Conservation (phyloP, 768 basidiomycete species). For the Mycena galericulata region DNA sequence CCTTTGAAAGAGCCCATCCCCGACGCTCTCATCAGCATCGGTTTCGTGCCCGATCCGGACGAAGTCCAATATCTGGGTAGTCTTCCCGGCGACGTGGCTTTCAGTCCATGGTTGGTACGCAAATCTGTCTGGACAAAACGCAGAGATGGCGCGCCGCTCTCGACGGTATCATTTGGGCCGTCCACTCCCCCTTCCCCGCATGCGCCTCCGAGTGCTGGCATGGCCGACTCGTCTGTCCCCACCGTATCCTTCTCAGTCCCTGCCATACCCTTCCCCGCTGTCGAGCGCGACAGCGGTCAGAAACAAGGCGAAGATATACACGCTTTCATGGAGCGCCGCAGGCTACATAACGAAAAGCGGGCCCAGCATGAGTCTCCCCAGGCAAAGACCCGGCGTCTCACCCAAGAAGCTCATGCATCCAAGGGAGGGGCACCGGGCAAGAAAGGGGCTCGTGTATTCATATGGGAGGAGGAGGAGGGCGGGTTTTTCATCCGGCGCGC, state of each 20-base stretch:
- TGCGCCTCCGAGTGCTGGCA: not conserved
- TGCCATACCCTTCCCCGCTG: constrained; percentile 14
- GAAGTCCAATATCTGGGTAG: constrained; percentile 8
- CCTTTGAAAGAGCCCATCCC: constrained; percentile 25
- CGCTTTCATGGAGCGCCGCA: constrained; percentile 27
- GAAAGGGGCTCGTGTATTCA: constrained; percentile 24
- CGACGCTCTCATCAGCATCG: not conserved
- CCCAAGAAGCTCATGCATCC: constrained; percentile 11
- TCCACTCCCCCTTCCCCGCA: constrained; percentile 17
- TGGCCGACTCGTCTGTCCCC: not conserved
- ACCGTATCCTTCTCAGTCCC: too few species aligned
- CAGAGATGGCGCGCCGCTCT: constrained; percentile 1
- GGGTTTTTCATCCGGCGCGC: constrained; percentile 27
- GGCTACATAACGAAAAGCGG: constrained; percentile 24
- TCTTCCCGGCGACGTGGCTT: constrained; percentile 16
- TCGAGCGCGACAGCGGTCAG: constrained; percentile 31
- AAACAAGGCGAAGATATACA: constrained; percentile 24
- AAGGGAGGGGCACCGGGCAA: constrained; percentile 25
- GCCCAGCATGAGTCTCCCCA: constrained; percentile 14
- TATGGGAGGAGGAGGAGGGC: constrained; percentile 31
- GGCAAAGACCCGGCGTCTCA: constrained; percentile 13
- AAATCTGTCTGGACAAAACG: not conserved
- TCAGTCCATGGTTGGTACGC: constrained; percentile 20
- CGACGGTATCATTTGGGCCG: not conserved
- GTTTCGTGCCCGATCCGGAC: constrained; percentile 12